These are phyloP conservation scores for Oryza nivara DNA, from an alignment of 176 grass and related monocot species.

Conservation along the genomic window DNA sequence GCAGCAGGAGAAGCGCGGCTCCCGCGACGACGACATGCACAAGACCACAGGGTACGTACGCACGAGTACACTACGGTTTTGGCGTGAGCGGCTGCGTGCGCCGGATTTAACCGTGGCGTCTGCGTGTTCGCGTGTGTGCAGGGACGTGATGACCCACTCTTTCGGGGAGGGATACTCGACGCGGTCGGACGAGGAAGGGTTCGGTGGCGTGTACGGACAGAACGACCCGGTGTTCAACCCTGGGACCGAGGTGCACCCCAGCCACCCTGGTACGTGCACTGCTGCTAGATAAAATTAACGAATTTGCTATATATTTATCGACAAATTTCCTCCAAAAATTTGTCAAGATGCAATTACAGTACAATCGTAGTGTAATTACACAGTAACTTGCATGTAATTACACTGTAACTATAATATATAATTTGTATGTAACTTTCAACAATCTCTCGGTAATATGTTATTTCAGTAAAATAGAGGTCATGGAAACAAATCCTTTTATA, in stretches of 20 bases:
- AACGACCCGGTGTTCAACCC: slow-evolving; percentile 36
- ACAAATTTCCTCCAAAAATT: too few species aligned
- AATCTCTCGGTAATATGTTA: too few species aligned
- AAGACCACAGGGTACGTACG: slow-evolving; percentile 23
- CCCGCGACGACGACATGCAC: slow-evolving; percentile 32
- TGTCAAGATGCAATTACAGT: too few species aligned
- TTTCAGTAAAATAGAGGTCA: too few species aligned
- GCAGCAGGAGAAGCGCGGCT: background rate
- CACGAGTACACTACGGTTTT: too few species aligned
- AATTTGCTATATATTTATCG: too few species aligned
- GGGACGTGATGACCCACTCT: slow-evolving; percentile 72
- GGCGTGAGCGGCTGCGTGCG: background rate
- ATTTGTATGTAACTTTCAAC: too few species aligned
- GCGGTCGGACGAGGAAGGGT: slow-evolving; percentile 76
- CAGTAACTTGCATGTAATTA: too few species aligned
- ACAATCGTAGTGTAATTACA: too few species aligned
- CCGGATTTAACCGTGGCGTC: background rate
- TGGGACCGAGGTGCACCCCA: slow-evolving; percentile 24
- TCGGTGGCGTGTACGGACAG: slow-evolving; percentile 63
- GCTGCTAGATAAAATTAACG: too few species aligned
- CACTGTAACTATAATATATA: too few species aligned
- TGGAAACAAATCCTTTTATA: too few species aligned
- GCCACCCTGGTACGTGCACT: slow-evolving; percentile 50
- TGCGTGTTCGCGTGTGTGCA: background rate
- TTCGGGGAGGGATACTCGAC: slow-evolving; percentile 84